phyloP scores from a whole-genome alignment of 306 rosid genomes.

The Dryas drummondii region DNA sequence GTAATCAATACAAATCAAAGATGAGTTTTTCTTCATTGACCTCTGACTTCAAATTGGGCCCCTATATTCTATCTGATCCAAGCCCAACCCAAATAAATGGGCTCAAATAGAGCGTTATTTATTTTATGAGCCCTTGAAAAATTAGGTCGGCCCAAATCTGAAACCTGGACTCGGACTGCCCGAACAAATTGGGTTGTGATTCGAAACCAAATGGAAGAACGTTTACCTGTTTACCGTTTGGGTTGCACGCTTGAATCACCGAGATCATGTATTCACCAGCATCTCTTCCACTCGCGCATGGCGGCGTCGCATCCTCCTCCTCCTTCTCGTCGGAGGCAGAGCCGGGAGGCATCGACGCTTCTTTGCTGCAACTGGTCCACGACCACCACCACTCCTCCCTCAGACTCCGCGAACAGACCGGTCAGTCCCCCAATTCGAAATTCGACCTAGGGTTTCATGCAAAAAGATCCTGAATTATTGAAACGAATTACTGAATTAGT shows the following conservation, averaged over 20 bases:
- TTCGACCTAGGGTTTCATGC: neutral
- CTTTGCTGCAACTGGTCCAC: slow-evolving; percentile 46
- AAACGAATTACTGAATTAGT: neutral
- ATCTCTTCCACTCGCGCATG: slow-evolving; percentile 30
- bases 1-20: neutral
- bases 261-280: slow-evolving; percentile 21
- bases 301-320: slow-evolving; percentile 7
- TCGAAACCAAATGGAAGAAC: too few relatives aligned
- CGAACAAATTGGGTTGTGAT: too few relatives aligned
- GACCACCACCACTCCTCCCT: slow-evolving; percentile 56
- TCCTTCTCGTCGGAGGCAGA: slow-evolving; percentile 29
- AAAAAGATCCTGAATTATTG: neutral
- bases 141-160: neutral
- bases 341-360: slow-evolving; percentile 56
- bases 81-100: neutral
- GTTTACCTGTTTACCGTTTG: neutral
- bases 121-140: neutral
- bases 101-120: neutral
- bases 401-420: slow-evolving; percentile 54
- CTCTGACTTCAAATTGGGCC: neutral
- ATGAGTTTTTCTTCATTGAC: neutral
- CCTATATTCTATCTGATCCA: neutral
- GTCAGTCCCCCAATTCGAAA: slow-evolving; percentile 25
- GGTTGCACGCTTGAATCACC: neutral
- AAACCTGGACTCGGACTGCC: neutral